These are phyloP conservation scores for Marchantia paleacea DNA, from an alignment of 225 moss, liverwort and hornwort genomes.

Conservation along the genomic window DNA sequence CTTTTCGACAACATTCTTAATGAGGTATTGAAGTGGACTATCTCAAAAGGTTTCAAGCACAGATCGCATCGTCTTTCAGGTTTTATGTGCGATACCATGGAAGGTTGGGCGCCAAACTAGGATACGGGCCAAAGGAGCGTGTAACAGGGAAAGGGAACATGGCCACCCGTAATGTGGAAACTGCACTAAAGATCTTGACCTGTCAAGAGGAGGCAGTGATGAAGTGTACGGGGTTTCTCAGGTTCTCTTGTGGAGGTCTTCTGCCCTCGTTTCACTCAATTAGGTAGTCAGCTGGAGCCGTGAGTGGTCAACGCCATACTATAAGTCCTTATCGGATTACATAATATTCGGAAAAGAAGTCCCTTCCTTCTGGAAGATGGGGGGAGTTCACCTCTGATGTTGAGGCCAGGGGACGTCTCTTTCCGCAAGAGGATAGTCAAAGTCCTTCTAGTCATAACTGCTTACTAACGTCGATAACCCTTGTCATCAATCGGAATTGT, in stretches of 20 bases:
- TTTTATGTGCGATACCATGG: not conserved
- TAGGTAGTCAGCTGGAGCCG: constrained; percentile 1
- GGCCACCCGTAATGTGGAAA: not conserved
- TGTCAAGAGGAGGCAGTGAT: not conserved
- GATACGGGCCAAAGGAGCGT: not conserved
- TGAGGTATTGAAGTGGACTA: constrained; percentile 45
- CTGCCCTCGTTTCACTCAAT: not conserved
- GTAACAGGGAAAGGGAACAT: not conserved
- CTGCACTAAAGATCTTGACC: not conserved
- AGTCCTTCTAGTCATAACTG: not conserved
- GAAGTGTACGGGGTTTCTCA: constrained; percentile 1
- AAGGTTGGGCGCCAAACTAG: not conserved
- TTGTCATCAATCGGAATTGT: not conserved
- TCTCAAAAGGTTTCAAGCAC: not conserved
- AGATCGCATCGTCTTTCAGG: constrained; percentile 6
- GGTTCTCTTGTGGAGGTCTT: not conserved
- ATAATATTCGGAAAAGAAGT: not conserved
- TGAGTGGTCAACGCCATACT: constrained; percentile 5
- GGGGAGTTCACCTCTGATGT: not conserved
- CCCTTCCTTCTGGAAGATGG: not conserved
- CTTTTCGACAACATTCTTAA: constrained; percentile 91
- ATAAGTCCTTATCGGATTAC: not conserved
- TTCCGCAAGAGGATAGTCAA: not conserved
- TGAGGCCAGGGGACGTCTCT: not conserved
- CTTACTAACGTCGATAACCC: not conserved